Percentiles rank a stretch among this genome's conserved stretches.
phyloP scores from a whole-genome alignment of 2,329 filamentous ascomycete species.

The Xylariaceae sp. region DNA sequence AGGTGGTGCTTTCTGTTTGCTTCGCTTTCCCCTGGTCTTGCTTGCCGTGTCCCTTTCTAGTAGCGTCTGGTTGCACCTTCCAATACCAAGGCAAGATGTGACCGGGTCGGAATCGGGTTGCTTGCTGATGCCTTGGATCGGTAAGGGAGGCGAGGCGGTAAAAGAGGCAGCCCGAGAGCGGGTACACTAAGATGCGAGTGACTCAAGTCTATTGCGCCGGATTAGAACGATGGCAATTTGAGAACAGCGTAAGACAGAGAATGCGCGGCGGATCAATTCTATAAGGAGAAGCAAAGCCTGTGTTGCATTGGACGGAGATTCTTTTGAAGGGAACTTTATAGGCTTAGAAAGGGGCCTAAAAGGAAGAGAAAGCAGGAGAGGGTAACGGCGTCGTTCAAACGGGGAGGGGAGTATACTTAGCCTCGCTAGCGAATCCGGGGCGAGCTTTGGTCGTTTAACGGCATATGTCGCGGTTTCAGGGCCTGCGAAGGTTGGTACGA shows the following conservation, averaged over 20 bases:
- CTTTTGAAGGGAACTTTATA: slow-evolving; percentile 2
- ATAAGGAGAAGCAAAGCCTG: slow-evolving; percentile 10
- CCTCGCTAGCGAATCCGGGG: slow-evolving; percentile 2
- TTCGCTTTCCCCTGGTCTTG: not conserved
- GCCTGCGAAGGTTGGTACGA: slow-evolving; percentile 4
- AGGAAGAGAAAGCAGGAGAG: slow-evolving; percentile 18
- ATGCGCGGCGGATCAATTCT: slow-evolving; percentile 5
- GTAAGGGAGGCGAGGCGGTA: not conserved
- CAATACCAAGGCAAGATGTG: slow-evolving; percentile 1
- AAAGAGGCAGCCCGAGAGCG: not conserved
- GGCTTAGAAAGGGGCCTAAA: slow-evolving; percentile 10
- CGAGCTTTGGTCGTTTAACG: slow-evolving; percentile 8
- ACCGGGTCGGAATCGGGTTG: not conserved
- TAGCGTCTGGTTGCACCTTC: not conserved
- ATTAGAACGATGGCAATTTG: not conserved
- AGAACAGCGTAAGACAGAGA: not conserved
- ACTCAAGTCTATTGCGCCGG: not conserved
- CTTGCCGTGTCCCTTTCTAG: not conserved
- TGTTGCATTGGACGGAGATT: slow-evolving; percentile 6
- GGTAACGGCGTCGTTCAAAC: slow-evolving; percentile 13
- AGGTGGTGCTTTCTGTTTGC: not conserved
- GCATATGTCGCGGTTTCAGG: slow-evolving; percentile 18
- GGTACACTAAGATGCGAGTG: not conserved
- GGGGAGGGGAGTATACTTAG: slow-evolving; percentile 15
- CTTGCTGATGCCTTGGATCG: not conserved